These are phyloP conservation scores for Uronychia setigera DNA, from an alignment of 73 alveolate genomes.

Conservation along the genomic window DNA sequence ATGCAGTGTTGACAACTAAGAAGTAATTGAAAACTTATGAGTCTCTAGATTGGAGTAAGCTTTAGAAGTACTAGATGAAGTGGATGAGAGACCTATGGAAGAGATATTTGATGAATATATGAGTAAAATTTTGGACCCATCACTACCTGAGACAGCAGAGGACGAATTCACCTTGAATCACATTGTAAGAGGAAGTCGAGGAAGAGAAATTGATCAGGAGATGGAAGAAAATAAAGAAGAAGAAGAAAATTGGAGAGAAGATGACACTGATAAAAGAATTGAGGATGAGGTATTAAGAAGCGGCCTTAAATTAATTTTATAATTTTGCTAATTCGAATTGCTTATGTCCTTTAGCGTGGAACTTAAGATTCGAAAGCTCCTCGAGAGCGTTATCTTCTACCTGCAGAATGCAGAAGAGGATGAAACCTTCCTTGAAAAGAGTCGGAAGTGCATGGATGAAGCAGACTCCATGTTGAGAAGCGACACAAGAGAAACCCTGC, in stretches of 20 bases:
- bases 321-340: background rate
- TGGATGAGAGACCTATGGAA: background rate
- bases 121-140: background rate
- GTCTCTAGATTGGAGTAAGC: background rate
- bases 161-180: background rate
- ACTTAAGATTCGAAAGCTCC: conserved; percentile 45
- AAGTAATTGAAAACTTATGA: background rate
- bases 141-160: background rate
- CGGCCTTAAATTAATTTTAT: conserved; percentile 6
- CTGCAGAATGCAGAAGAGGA: conserved; percentile 61
- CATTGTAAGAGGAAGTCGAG: background rate
- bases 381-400: conserved; percentile 60
- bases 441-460: conserved; percentile 51
- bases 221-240: background rate
- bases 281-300: background rate
- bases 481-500: conserved; percentile 53
- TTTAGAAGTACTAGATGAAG: background rate
- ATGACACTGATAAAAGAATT: background rate
- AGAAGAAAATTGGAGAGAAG: too few relatives aligned
- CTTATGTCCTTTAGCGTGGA: conserved; percentile 36
- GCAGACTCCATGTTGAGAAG: conserved; percentile 60
- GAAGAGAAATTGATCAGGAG: background rate
- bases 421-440: conserved; percentile 59
- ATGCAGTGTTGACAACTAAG: background rate
- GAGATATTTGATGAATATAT: background rate